Evolutionary conservation across 2,329 filamentous ascomycete genomes (phyloP), one percentile per base, ranked within the genome.

Genomic region (Phaeosphaeria sp.): DNA sequence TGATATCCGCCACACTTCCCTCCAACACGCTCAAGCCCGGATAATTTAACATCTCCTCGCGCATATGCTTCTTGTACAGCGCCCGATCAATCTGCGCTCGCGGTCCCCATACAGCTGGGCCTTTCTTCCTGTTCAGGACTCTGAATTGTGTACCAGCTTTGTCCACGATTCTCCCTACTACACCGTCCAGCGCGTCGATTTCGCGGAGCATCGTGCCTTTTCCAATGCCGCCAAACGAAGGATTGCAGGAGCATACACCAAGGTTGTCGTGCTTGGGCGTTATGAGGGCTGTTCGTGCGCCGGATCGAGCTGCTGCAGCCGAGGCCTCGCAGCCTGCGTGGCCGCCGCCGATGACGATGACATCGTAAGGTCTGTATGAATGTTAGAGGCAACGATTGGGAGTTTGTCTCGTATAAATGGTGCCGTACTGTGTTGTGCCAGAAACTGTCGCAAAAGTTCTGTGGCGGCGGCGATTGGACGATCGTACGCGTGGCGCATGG

Each of bases 201-300:
- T 99, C 95, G 43, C 94, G 89, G 50, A 99, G 82, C 82, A 99
- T 97, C 9, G 92, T 98, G 17, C 95, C 95, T 76, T 99, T 99
- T 45, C 95, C 95, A 67, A 99, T 98, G n/a, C 95, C 95, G 40
- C 95, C 95, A 73, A 99, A 96, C 63, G 92, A 96, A 1, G 94
- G 94, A 75, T 98, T 98, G 80, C 94, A 98, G 36, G 93, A 97
- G 80, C 94, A 98, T 27, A 95, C 92, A 54, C 94, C 94, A 20
- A 98, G 88, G 68, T 97, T 97, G 57, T 93, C 89, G 56, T 92
- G 78, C 59, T 91, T 92, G 2, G 94, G 95, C 1, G 95, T 99
- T 49, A 99, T 84, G 65, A 99, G 86, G 1, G 91, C 94, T 43
- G 95, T 98, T 69, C 89, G 88, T 49, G 94, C 95, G 51, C 95